Base-by-base conservation (phyloP, 495 filamentous ascomycete species). In the Aspergillus conjunctus region DNA sequence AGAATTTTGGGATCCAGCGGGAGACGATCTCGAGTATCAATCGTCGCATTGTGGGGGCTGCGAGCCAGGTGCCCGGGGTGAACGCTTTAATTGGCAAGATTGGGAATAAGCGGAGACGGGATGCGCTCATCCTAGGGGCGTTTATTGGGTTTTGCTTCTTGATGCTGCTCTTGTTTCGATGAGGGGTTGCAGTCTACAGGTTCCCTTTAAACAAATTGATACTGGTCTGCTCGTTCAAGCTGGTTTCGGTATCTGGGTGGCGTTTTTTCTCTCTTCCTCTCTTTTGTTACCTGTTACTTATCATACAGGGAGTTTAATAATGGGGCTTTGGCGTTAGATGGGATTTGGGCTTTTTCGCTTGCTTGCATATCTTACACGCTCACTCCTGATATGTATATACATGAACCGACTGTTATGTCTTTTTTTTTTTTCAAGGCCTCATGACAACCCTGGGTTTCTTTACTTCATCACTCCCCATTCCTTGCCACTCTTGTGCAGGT, bases 61-160 rank as follows among this genome's bases (percentile, higher is more conserved):
- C 93, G 48, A 89, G 90, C 67, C 87, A 93, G 69, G 87, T 99
- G 5, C 94, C 94, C 0, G 94, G 94, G 26, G 87, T 99, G 68
- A 98, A 98, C 74, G 86, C 87, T 56, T 80, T 99, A 73, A 97
- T 99, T 63, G 87, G 87, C 46, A 87, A 92, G 80, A 99, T 99
- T 67, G 93, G 92, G 62, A 87, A 89, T 60, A 96, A 96, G 82
- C 93, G 95, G 85, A 86, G 93, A 73, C 84, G 95, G 66, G 94
- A 99, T 79, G 92, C 92, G 51, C 87, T 99, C 54, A 95, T 99
- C 44, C 80, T 99, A 74, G 94, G 91, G 31, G 78, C 78, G 31
- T 93, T 98, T 69, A 91, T 99, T 70, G 92, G 91, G 4, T 79
- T 95, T 67, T 98, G 95, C 72, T 92, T 92, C 72, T 77, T 98